Conservation (phyloP, 2,329 filamentous ascomycete species). For the Pestalotiopsis sp. region DNA sequence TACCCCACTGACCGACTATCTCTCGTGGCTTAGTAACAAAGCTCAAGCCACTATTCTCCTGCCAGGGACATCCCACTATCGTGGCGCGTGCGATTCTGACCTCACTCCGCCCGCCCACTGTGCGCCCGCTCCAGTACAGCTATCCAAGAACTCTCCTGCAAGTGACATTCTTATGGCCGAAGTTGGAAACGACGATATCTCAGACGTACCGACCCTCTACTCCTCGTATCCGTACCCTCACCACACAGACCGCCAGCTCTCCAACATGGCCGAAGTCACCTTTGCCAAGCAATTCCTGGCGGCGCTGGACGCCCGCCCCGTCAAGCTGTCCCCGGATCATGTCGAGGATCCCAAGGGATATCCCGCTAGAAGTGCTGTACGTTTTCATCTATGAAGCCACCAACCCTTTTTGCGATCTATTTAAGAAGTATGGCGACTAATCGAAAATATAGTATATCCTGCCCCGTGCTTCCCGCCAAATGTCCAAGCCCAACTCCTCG, state of each 20-base stretch:
- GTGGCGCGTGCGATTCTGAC: slow-evolving; percentile 6
- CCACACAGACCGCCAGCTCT: slow-evolving; percentile 17
- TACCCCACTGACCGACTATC: background rate
- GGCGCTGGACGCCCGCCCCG: slow-evolving; percentile 75
- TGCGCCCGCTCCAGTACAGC: background rate
- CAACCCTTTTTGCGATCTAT: background rate
- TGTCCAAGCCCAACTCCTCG: slow-evolving; percentile 47
- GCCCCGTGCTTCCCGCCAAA: slow-evolving; percentile 64
- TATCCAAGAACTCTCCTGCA: background rate
- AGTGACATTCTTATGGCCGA: slow-evolving; percentile 3
- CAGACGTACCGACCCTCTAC: slow-evolving; percentile 6
- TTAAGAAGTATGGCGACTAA: background rate
- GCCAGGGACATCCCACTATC: slow-evolving; percentile 2
- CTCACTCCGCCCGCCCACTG: background rate
- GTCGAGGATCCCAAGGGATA: slow-evolving; percentile 83
- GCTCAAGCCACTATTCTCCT: background rate
- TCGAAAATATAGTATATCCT: slow-evolving; percentile 64
- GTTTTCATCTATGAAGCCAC: slow-evolving; percentile 29
- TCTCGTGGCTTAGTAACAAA: background rate
- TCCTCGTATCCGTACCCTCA: slow-evolving; percentile 23
- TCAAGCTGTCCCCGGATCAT: slow-evolving; percentile 87
- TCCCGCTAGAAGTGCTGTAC: slow-evolving; percentile 75
- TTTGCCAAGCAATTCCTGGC: slow-evolving; percentile 86
- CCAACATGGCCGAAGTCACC: slow-evolving; percentile 75
- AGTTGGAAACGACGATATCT: background rate